A percentile compares a stretch with the other conserved stretches of the same genome.
These are phyloP conservation scores for Fusarium nanum DNA, from an alignment of 2,329 filamentous ascomycete species.

Conservation along the genomic window DNA sequence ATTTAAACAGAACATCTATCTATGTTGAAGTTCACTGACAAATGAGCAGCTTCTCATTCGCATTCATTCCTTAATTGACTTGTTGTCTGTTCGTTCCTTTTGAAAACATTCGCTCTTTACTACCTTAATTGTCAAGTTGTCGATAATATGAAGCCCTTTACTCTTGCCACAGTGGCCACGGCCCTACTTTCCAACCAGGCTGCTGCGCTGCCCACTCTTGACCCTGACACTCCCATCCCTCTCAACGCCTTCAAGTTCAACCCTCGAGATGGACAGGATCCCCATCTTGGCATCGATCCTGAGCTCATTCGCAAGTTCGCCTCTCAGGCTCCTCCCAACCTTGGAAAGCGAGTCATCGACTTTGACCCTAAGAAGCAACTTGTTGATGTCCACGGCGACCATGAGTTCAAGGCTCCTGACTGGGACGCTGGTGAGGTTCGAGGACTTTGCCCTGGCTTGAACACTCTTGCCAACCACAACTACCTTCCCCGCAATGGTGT, in stretches of 20 bases:
- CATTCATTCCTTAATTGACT: slow-evolving; percentile 21
- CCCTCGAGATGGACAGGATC: slow-evolving; percentile 2
- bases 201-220: slow-evolving; percentile 14
- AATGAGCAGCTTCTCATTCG: slow-evolving; percentile 30
- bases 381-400: slow-evolving; percentile 30
- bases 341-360: slow-evolving; percentile 22
- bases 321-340: slow-evolving; percentile 20
- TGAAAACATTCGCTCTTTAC: slow-evolving; percentile 17
- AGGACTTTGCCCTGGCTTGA: slow-evolving; percentile 38
- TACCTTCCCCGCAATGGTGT: slow-evolving; percentile 43
- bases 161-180: slow-evolving; percentile 14
- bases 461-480: slow-evolving; percentile 38
- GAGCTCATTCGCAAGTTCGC: slow-evolving; percentile 34
- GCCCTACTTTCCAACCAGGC: slow-evolving; percentile 28
- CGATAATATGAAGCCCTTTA: slow-evolving; percentile 29
- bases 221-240: slow-evolving; percentile 25
- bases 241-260: slow-evolving; percentile 32
- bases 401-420: slow-evolving; percentile 27
- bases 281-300: slow-evolving; percentile 31
- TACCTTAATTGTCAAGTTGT: background rate
- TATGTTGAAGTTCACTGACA: slow-evolving; percentile 14
- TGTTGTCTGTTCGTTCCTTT: slow-evolving; percentile 1
- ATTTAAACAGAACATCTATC: slow-evolving; percentile 20
- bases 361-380: slow-evolving; percentile 33
- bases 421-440: slow-evolving; percentile 34